Base-by-base conservation (phyloP, 1,139 yeast species). In the Geotrichum klebahnii region DNA sequence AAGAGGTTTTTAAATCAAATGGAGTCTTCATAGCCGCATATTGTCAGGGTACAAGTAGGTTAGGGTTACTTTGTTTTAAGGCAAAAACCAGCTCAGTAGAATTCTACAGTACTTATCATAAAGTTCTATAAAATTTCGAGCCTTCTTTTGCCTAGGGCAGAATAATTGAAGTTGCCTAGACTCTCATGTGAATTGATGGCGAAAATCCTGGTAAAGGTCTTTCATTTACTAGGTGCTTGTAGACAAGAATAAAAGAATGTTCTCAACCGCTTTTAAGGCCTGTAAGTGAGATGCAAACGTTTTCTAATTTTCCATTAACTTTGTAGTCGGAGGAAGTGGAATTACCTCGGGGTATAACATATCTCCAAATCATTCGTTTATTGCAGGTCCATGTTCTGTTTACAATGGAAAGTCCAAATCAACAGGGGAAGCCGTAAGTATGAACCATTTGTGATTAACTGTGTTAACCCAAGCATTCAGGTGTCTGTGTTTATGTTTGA, bases 401-500 rank as follows among this genome's bases (percentile, higher is more conserved):
- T 86, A 80, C 59, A 88, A 92, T 1, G 97, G 94, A 24, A 85
- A 84, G 60, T 81, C 80, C 48, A 81, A 81, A 57, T 70, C 78
- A 23, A 57, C 66, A 2, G 60, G 60, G n/a, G 64, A 60, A 46
- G 61, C 50, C 33, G 61, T 61, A 44, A 39, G 59, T 47, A 37
- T 9, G 16, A 4, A 4, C 10, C 37, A n/a, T n/a, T n/a, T n/a
- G n/a, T 8, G 16, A 17, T 8, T 33, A 5, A 14, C 19, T 17
- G 10, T n/a, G 19, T 17, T 33, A 17, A 33, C 33, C 14, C 16
- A 33, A 14, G 9, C 12, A n/a, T 33, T 26, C 37, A 71, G 50
- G 95, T 82, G 1, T 84, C 96, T 5, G 94, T 92, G 19, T 89
- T 92, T 68, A 82, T 85, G 33, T 87, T 90, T 63, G 96, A 87